A percentile compares a stretch with the other conserved stretches of the same genome.
These are phyloP conservation scores for Phytophthora hibernalis DNA, from an alignment of 352 stramenopile genomes.

Conservation along the genomic window DNA sequence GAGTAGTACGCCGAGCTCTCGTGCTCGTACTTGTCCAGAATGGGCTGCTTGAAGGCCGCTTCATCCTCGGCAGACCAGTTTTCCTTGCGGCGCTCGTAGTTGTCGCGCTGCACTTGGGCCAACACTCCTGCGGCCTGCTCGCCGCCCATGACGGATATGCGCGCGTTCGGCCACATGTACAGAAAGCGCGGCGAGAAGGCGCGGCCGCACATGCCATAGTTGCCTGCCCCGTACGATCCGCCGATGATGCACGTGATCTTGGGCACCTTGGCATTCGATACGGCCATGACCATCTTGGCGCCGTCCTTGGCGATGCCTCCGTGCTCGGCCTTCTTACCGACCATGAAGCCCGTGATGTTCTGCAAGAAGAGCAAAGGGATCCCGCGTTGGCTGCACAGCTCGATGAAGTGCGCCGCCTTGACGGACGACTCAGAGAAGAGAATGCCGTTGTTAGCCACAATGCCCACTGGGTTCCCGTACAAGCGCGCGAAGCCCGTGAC, in stretches of 20 bases:
- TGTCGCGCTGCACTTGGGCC: constrained; percentile 94
- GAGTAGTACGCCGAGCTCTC: constrained; percentile 97
- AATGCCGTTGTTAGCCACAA: constrained; percentile 99
- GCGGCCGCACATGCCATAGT: constrained; percentile 98
- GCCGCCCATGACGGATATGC: constrained; percentile 97
- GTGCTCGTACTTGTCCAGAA: constrained; percentile 96
- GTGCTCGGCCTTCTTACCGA: constrained; percentile 96
- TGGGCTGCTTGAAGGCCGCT: constrained; percentile 94
- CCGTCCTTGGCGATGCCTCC: constrained; percentile 98
- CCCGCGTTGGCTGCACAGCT: constrained; percentile 96
- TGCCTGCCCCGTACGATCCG: constrained; percentile 96
- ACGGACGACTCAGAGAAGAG: constrained; percentile 93
- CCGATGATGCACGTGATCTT: constrained; percentile 99
- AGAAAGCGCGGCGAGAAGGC: constrained; percentile 97
- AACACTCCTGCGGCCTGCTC: constrained; percentile 97
- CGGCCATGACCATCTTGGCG: constrained; percentile 96
- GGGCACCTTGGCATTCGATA: constrained; percentile 94
- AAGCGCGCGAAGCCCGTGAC: constrained; percentile 97
- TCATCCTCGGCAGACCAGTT: constrained; percentile 84
- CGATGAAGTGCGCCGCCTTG: constrained; percentile 98
- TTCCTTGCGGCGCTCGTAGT: constrained; percentile 76
- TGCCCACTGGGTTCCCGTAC: constrained; percentile 95
- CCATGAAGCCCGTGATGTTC: constrained; percentile 99
- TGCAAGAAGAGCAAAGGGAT: constrained; percentile 99
- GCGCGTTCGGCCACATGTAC: constrained; percentile 98